A percentile compares a stretch with the other conserved stretches of the same genome.
Conservation (phyloP, 2,329 filamentous ascomycete genomes). For the Beauveria pseudobassiana region DNA sequence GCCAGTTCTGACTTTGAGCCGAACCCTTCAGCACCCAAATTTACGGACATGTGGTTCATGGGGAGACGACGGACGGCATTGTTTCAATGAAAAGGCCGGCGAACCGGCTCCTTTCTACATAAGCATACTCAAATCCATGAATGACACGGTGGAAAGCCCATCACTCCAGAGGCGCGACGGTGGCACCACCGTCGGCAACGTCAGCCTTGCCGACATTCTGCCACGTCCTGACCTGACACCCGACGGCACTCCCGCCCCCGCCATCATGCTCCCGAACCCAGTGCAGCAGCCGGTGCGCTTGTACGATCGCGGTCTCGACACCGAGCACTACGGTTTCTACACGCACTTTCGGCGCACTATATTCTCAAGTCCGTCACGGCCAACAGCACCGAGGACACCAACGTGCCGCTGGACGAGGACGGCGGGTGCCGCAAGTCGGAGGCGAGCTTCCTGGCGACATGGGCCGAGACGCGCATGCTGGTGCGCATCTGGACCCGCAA, state of each 20-base stretch:
- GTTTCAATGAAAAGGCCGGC: slow-evolving; percentile 62
- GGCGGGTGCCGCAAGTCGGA: slow-evolving; percentile 48
- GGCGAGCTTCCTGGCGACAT: slow-evolving; percentile 50
- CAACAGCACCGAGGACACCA: slow-evolving; percentile 34
- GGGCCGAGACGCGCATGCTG: slow-evolving; percentile 53
- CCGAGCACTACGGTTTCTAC: slow-evolving; percentile 93
- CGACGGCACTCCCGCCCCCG: slow-evolving; percentile 66
- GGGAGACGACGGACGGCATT: slow-evolving; percentile 75
- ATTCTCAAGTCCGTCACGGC: slow-evolving; percentile 59
- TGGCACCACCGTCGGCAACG: slow-evolving; percentile 15
- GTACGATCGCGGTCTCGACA: slow-evolving; percentile 70
- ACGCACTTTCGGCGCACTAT: slow-evolving; percentile 84
- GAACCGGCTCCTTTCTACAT: slow-evolving; percentile 88
- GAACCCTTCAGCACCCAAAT: slow-evolving; percentile 49
- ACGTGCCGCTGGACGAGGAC: slow-evolving; percentile 41
- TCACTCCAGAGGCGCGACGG: slow-evolving; percentile 19
- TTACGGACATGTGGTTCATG: slow-evolving; percentile 69
- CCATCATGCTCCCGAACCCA: slow-evolving; percentile 63
- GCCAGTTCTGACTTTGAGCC: slow-evolving; percentile 33
- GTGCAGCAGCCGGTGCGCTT: slow-evolving; percentile 73
- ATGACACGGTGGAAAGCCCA: slow-evolving; percentile 24
- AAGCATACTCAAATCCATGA: slow-evolving; percentile 51
- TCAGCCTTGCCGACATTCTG: slow-evolving; percentile 37
- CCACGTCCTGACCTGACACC: slow-evolving; percentile 54
- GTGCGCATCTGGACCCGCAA: slow-evolving; percentile 58